A percentile compares a stretch with the other conserved stretches of the same genome.
Conservation (phyloP, 192 early-diverging fungal species). For the Backusella circina region DNA sequence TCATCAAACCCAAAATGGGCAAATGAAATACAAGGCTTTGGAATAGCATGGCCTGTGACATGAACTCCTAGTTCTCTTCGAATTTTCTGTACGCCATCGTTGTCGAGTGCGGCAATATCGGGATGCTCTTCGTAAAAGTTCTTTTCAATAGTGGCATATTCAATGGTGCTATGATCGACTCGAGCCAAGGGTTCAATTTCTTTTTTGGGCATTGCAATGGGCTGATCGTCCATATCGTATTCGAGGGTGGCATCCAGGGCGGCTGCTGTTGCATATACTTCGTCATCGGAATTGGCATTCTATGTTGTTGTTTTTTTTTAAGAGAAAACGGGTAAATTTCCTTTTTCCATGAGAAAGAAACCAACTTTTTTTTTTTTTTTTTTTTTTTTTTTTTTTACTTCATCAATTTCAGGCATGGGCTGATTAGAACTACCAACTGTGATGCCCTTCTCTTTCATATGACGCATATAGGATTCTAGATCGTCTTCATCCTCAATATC, state of each 20-base stretch:
- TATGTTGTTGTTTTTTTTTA: not conserved
- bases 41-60: constrained; percentile 58
- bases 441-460: constrained; percentile 73
- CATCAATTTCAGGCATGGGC: constrained; percentile 32
- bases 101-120: constrained; percentile 62
- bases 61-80: constrained; percentile 59
- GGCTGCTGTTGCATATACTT: constrained; percentile 78
- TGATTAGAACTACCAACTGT: constrained; percentile 58
- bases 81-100: constrained; percentile 50
- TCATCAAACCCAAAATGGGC: constrained; percentile 84
- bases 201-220: constrained; percentile 41
- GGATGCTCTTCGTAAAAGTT: constrained; percentile 76
- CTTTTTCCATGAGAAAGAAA: no score
- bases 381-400: constrained; percentile 31
- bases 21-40: constrained; percentile 79
- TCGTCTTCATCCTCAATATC: constrained; percentile 77
- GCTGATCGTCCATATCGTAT: constrained; percentile 30
- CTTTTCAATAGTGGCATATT: constrained; percentile 72
- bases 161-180: constrained; percentile 62
- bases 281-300: constrained; percentile 72
- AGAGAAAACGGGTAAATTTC: no score
- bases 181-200: constrained; percentile 55
- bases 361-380: not conserved
- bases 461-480: constrained; percentile 69
- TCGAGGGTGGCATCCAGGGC: constrained; percentile 55